Percentiles rank a stretch among this genome's conserved stretches.
phyloP scores from a whole-genome alignment of 345 rosid species.

The Litchi chinensis region DNA sequence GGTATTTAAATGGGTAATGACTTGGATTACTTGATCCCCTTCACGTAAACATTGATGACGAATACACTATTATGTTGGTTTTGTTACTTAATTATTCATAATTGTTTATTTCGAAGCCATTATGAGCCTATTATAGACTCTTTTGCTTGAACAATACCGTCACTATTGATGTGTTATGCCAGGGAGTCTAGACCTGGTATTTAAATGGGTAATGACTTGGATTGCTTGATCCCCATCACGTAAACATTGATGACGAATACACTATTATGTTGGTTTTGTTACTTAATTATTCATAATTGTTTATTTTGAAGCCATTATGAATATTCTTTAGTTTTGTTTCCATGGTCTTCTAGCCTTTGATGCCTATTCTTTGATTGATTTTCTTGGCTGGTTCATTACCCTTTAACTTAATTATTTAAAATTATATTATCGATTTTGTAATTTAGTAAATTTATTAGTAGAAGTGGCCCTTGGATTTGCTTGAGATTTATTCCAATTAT shows the following conservation, averaged over 20 bases:
- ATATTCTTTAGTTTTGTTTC: background rate
- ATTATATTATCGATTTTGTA: background rate
- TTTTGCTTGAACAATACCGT: background rate
- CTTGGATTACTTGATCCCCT: background rate
- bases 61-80: background rate
- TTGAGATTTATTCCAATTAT: background rate
- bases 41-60: background rate
- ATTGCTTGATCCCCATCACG: background rate
- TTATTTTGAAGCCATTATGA: too few species aligned
- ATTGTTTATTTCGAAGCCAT: background rate
- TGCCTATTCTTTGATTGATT: background rate
- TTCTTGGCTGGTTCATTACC: too few species aligned
- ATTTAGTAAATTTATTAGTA: background rate
- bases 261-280: background rate
- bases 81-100: background rate
- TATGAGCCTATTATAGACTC: too few species aligned
- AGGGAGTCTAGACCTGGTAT: too few species aligned
- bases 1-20: background rate
- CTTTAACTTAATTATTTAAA: too few species aligned
- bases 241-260: background rate
- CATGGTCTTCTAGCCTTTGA: background rate
- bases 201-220: conserved; percentile 4
- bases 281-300: background rate
- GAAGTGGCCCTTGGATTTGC: background rate
- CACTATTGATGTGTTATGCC: background rate